Base-by-base conservation (phyloP, 345 rosid genomes). In the Fremontodendron californicum region DNA sequence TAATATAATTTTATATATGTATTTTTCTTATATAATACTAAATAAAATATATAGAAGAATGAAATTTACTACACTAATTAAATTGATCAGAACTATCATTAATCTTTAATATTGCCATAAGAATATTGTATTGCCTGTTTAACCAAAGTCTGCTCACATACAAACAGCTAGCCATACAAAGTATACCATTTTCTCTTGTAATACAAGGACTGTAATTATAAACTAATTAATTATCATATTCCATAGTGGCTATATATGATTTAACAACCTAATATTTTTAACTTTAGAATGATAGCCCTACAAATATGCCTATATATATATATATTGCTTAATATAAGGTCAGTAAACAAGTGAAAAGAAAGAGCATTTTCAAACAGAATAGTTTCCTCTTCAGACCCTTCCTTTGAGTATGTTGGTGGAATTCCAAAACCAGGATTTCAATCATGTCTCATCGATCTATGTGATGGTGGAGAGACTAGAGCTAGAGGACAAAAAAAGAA, bases 211-310 rank as follows among this genome's bases (percentile, higher is more conserved):
- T n/a, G n/a, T n/a, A n/a, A n/a, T n/a, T n/a, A n/a, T n/a, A n/a
- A n/a, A n/a, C n/a, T n/a, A n/a, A n/a, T n/a, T n/a, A n/a, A n/a
- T n/a, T n/a, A n/a, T n/a, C n/a, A n/a, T n/a, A n/a, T n/a, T n/a
- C n/a, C n/a, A n/a, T n/a, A n/a, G n/a, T n/a, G n/a, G n/a, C n/a
- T n/a, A n/a, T n/a, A n/a, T n/a, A 48, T 48, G 74, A 70, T 70
- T 67, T 67, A 68, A 29, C 16, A 13, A 13, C 37, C 55, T 68
- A 23, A 21, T 10, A 10, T 43, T 46, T 70, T 70, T 48, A 29
- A 70, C 60, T 70, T 31, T 31, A 19, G 25, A 49, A 71, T 49
- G 75, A 71, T 71, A 49, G 33, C 75, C 45, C 75, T 71, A 71
- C 16, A 31, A n/a, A 49, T 19, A 31, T 51, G 27, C 61, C 75